Evolutionary conservation across 192 early-diverging fungal species (phyloP).

Genomic region (Podila epicladia): DNA sequence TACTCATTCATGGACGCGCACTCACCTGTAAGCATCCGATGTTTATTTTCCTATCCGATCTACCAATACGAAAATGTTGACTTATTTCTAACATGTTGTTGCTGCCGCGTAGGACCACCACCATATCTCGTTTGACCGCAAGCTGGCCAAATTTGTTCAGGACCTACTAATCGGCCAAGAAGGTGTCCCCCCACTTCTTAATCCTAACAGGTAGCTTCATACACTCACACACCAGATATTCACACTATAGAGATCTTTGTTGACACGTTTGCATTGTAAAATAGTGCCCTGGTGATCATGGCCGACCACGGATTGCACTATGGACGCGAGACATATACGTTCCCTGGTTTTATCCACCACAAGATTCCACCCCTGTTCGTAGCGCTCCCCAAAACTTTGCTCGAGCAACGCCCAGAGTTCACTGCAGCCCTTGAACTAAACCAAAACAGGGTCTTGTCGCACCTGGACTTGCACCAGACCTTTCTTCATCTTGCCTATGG

Average conservation of each 20-base stretch:
- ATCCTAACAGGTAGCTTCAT: conserved; percentile 27
- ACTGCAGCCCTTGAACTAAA: conserved; percentile 20
- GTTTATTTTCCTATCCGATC: neutral
- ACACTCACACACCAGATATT: neutral
- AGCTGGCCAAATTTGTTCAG: conserved; percentile 12
- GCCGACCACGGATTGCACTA: conserved; percentile 53
- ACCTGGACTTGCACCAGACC: conserved; percentile 47
- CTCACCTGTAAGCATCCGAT: conserved; percentile 29
- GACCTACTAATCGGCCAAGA: conserved; percentile 26
- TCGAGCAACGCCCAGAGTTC: conserved; percentile 19
- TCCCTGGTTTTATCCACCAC: conserved; percentile 49
- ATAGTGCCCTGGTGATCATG: conserved; percentile 43
- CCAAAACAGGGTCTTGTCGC: conserved; percentile 30
- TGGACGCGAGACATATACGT: conserved; percentile 46
- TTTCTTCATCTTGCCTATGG: conserved; percentile 50
- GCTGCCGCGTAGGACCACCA: conserved; percentile 24
- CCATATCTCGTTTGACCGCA: conserved; percentile 41
- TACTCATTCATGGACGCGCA: conserved; percentile 51
- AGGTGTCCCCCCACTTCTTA: conserved; percentile 30
- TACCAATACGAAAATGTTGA: neutral
- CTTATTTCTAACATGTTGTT: neutral
- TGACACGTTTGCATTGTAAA: neutral
- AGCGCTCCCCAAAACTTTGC: conserved; percentile 27
- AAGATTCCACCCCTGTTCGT: conserved; percentile 48
- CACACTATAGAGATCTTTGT: neutral